Percentiles rank a stretch among this genome's conserved stretches.
phyloP scores from a whole-genome alignment of 129 eudicot genomes.

The Silybum marianum region DNA sequence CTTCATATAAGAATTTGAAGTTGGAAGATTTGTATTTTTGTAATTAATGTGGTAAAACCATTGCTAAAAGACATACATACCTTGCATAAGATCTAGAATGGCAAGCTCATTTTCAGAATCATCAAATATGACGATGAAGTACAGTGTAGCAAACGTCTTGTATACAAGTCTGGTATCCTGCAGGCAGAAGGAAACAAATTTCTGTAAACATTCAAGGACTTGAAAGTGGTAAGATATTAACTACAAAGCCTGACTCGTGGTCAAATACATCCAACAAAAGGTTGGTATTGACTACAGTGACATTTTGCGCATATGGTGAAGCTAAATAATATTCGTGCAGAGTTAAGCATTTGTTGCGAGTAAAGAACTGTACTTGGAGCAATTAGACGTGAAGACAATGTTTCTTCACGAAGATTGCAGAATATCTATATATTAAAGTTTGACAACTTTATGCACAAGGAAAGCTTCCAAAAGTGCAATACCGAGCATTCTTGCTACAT shows the following conservation, averaged over 20 bases:
- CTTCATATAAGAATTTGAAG: neutral
- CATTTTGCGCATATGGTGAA: no score
- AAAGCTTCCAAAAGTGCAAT: no score
- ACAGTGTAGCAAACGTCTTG: slow-evolving; percentile 85
- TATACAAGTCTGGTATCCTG: slow-evolving; percentile 90
- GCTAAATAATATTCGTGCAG: no score
- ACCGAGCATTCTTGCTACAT: no score
- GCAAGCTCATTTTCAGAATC: slow-evolving; percentile 93
- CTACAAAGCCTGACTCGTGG: neutral
- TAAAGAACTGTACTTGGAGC: no score
- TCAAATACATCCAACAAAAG: neutral
- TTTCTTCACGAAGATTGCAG: no score
- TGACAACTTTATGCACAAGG: no score
- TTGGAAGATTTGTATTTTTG: neutral
- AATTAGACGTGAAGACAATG: no score
- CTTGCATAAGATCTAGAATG: slow-evolving; percentile 96
- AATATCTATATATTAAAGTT: no score
- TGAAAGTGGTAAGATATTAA: slow-evolving; percentile 9
- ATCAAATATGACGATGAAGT: slow-evolving; percentile 82
- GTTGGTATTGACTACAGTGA: no score
- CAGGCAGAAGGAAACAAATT: slow-evolving; percentile 27
- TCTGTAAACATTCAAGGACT: neutral
- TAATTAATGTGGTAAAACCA: neutral
- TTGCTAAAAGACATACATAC: slow-evolving; percentile 43
- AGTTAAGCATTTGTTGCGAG: no score